Evolutionary conservation across 805 yeast species (phyloP).

Genomic region (fission yeast (Schizosaccharomyces pombe)): ASM294v3 CU329670.1:3430001-3430500

Average conservation of each 20-base stretch:
- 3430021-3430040: slow-evolving; percentile 60
- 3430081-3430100: slow-evolving; percentile 64
- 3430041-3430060: slow-evolving; percentile 62
- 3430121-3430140: slow-evolving; percentile 55
- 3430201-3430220: slow-evolving; percentile 51
- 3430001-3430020: slow-evolving; percentile 52
- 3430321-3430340: slow-evolving; percentile 30
- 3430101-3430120: slow-evolving; percentile 59
- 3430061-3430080: slow-evolving; percentile 48
- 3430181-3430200: slow-evolving; percentile 50
- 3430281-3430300: slow-evolving; percentile 75
- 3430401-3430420: no score
- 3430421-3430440: no score
- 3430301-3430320: slow-evolving; percentile 77
- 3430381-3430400: no score
- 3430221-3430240: slow-evolving; percentile 82
- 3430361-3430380: no score
- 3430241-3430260: slow-evolving; percentile 78
- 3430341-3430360: no score
- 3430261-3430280: slow-evolving; percentile 59
- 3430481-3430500: no score
- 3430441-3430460: no score
- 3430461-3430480: no score
- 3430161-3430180: slow-evolving; percentile 59
- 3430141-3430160: slow-evolving; percentile 67